Evolutionary conservation across 768 basidiomycete genomes (phyloP).

Genomic region (Tricholoma furcatifolium): DNA sequence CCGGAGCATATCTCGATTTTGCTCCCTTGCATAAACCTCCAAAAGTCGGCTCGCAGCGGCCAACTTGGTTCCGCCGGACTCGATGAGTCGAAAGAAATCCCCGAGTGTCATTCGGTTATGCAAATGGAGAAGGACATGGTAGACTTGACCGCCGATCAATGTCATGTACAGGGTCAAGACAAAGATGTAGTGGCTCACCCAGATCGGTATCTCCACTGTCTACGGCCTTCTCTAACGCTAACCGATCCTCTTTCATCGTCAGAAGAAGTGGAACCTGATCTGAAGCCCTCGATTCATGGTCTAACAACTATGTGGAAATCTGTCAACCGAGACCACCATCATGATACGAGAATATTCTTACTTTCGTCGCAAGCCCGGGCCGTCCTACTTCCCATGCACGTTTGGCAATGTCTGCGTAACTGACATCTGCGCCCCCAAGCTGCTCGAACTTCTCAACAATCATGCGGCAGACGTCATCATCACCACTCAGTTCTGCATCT

Average conservation of each 20-base stretch:
- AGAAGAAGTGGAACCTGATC: constrained; percentile 94
- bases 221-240: constrained; percentile 86
- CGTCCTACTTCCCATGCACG: constrained; percentile 66
- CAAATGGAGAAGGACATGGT: constrained; percentile 88
- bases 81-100: constrained; percentile 90
- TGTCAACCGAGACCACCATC: constrained; percentile 53
- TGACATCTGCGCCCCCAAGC: constrained; percentile 75
- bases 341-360: neutral
- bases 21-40: constrained; percentile 88
- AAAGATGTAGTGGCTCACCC: constrained; percentile 40
- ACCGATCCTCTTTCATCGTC: constrained; percentile 89
- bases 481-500: constrained; percentile 59
- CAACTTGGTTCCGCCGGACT: constrained; percentile 80
- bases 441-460: constrained; percentile 92
- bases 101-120: constrained; percentile 83
- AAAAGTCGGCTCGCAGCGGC: constrained; percentile 75
- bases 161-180: constrained; percentile 16
- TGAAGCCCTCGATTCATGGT: constrained; percentile 83
- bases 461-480: constrained; percentile 73
- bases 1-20: constrained; percentile 86
- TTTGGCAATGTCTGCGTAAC: constrained; percentile 93
- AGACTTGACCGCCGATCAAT: constrained; percentile 56
- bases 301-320: constrained; percentile 61
- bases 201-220: constrained; percentile 96
- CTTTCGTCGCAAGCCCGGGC: constrained; percentile 18